phyloP scores from a whole-genome alignment of 1,284 basidiomycete species.

The Tilletia caries region DNA sequence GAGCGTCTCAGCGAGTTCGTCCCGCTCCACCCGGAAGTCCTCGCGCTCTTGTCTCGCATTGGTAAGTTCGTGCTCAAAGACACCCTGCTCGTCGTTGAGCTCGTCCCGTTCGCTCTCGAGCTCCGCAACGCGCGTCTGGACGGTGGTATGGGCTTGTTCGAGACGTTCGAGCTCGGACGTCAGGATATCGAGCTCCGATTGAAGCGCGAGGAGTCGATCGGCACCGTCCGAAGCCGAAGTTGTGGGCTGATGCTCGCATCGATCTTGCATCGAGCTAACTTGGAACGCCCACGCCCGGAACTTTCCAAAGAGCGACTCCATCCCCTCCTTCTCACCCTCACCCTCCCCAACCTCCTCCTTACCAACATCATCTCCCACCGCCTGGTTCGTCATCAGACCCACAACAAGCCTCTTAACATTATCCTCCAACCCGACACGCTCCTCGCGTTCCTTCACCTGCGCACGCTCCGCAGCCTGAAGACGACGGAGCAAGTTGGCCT shows the following conservation, averaged over 20 bases:
- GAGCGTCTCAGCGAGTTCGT: not conserved
- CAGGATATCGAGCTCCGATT: not conserved
- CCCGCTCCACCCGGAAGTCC: not conserved
- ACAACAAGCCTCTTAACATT: not conserved
- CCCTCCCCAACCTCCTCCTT: not conserved
- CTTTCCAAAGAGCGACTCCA: not conserved
- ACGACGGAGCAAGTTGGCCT: constrained; percentile 3
- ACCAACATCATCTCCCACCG: not conserved
- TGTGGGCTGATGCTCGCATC: too few species aligned
- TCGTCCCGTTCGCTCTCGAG: constrained; percentile 3
- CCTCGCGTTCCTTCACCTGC: not conserved
- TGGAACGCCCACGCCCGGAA: constrained; percentile 6
- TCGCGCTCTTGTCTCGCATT: not conserved
- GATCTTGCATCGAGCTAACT: not conserved
- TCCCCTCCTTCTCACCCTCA: not conserved
- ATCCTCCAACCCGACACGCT: not conserved
- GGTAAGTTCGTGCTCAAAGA: not conserved
- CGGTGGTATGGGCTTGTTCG: not conserved
- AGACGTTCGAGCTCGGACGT: not conserved
- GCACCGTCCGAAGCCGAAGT: not conserved
- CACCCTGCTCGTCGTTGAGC: not conserved
- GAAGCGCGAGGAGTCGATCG: not conserved
- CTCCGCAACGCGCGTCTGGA: not conserved
- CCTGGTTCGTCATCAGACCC: not conserved
- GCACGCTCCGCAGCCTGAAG: not conserved